Base-by-base conservation (phyloP, 306 rosid genomes). In the Casuarina glauca region DNA sequence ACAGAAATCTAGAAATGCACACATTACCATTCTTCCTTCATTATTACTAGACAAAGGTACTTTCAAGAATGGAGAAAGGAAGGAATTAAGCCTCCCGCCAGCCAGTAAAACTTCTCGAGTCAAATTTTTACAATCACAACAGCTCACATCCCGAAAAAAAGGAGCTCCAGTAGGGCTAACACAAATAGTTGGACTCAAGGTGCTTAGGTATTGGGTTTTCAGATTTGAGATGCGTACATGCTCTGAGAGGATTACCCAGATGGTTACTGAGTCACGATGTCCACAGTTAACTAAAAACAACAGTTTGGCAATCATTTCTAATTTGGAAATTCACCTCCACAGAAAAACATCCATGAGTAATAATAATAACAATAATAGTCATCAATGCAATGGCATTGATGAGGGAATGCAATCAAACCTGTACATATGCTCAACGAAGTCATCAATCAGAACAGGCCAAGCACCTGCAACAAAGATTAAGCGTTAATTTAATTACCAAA, bases 391-490 rank as follows among this genome's bases (percentile, higher is more conserved):
- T 10, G 76, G 54, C 70, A 51, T 57, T 53, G 41, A 48, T 36
- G 16, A 62, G 71, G 52, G 82, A 26, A 79, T 51, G 84, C 80
- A 82, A 83, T 70, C 89, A 63, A 81, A 96, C 99, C 99, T 96
- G 96, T 93, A 88, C 96, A 93, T 90, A 45, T 93, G 96, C 85
- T 96, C 98, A 2, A 96, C 98, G 36, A 96, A 96, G 70, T 96
- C 99, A 87, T 96, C 99, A 69, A 96, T 86, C 74, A 96, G 82
- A 81, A 96, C 93, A 39, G 99, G 99, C 99, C 99, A 96, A 81
- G 99, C 99, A 85, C 99, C 99, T 96, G 88, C 76, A 81, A 76
- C 86, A 75, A 36, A 63, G 67, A 49, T 10, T 16, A 62, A 36
- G 19, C 19, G 42, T 7, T 42, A 66, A 19, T 66, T 17, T 66